Conservation (phyloP, 78 protist genomes). For the Pigoraptor vietnamica region DNA sequence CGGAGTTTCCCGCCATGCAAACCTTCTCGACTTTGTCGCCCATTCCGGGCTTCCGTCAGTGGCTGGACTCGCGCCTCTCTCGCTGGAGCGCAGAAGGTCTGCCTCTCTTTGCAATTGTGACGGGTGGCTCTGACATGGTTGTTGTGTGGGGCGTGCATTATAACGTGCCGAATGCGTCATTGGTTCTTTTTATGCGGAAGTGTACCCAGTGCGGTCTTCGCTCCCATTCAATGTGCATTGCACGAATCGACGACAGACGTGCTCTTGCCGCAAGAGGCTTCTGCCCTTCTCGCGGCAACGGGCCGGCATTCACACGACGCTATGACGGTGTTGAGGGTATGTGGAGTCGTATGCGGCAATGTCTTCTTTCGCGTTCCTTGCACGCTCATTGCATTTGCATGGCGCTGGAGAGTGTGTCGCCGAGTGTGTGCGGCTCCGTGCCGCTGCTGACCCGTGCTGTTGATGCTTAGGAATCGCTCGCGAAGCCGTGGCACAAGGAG, state of each 20-base stretch:
- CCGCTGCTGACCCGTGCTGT: background rate
- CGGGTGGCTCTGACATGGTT: too few species aligned
- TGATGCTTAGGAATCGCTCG: background rate
- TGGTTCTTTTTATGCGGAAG: background rate
- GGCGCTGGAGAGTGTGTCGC: background rate
- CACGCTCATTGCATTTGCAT: background rate
- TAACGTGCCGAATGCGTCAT: background rate
- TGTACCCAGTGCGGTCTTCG: background rate
- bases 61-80: background rate
- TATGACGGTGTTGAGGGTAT: background rate
- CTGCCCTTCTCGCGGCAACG: background rate
- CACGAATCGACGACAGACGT: background rate
- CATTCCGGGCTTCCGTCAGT: slow-evolving; percentile 35
- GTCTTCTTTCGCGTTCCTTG: background rate
- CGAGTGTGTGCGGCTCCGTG: background rate
- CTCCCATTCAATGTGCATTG: background rate
- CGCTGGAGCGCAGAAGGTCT: background rate
- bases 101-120: too few species aligned
- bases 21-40: slow-evolving; percentile 48
- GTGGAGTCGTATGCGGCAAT: background rate
- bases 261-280: background rate
- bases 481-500: background rate
- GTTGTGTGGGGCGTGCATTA: background rate
- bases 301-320: background rate
- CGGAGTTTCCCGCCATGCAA: background rate